Base-by-base conservation (phyloP, 2,329 filamentous ascomycete genomes). In the Fusarium stilboides region DNA sequence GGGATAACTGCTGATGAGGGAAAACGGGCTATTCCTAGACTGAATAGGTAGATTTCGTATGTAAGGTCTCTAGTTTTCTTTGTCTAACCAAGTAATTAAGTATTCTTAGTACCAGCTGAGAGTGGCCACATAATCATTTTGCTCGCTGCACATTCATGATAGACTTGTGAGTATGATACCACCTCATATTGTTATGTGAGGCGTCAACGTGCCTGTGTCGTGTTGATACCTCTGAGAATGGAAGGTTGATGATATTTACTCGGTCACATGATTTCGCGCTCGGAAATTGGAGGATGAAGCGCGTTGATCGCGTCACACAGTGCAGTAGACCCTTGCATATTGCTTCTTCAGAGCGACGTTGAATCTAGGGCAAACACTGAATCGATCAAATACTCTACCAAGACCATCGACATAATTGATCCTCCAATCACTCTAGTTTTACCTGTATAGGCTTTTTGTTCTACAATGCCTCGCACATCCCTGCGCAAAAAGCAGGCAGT, bases 391-490 rank as follows among this genome's bases (percentile, higher is more conserved):
- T 50, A 19, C 8, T 44, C 36, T n/a, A n/a, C 17, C 15, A 33
- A 24, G 9, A 12, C 6, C 28, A 43, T 7, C 14, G 4, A 17
- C 14, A 20, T 10, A 64, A 22, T 37, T 44, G 22, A 17, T 2
- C 34, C n/a, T 24, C 33, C 15, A 43, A 14, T 13, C 44, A 5
- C 31, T 28, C 15, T 42, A n/a, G 13, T 37, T 17, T 19, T 6
- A 40, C 15, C 19, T 43, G 13, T 26, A 15, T n/a, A 13, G 34
- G 20, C 20, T 19, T 10, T 14, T 15, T 4, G 13, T 26, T 40
- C 6, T 42, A 64, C 31, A 50, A 82, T 82, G 80, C 65, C 76
- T 34, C 79, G 79, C 31, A 72, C 75, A 8, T 79, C 80, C 4
- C 62, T 74, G 34, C 76, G 80, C 37, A 80, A 76, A 52, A 78